phyloP scores from a whole-genome alignment of 169 alveolate genomes.

The Cyclospora cayetanensis region DNA sequence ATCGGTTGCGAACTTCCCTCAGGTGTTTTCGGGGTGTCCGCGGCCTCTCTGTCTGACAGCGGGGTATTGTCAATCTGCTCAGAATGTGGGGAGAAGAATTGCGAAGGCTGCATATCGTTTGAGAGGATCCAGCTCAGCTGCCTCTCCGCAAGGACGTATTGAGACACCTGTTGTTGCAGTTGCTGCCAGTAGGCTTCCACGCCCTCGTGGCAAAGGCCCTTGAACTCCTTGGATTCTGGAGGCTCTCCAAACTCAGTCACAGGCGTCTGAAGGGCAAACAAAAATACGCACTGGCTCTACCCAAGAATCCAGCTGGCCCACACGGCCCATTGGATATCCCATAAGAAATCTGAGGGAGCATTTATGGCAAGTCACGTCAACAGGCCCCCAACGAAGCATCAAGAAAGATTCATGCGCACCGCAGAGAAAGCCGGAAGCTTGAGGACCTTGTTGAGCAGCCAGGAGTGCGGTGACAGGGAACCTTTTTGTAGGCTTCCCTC shows the following conservation, averaged over 20 bases:
- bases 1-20: background rate
- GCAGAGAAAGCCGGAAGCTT: slow-evolving; percentile 23
- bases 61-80: background rate
- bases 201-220: slow-evolving; percentile 41
- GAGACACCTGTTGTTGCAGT: slow-evolving; percentile 40
- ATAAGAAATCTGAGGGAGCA: too few relatives aligned
- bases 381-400: background rate
- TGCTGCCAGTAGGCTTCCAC: slow-evolving; percentile 53
- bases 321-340: too few relatives aligned
- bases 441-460: slow-evolving; percentile 8
- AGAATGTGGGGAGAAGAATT: slow-evolving; percentile 21
- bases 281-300: too few relatives aligned
- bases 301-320: too few relatives aligned
- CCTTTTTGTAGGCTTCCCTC: background rate
- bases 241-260: too few relatives aligned
- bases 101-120: slow-evolving; percentile 8
- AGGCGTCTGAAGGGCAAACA: too few relatives aligned
- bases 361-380: too few relatives aligned
- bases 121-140: slow-evolving; percentile 28
- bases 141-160: slow-evolving; percentile 1
- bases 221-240: background rate
- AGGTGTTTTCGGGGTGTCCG: background rate
- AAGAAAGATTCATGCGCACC: background rate
- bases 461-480: background rate
- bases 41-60: slow-evolving; percentile 9